Base-by-base conservation (phyloP, 129 eudicot genomes). In the Kitagawia praeruptora region DNA sequence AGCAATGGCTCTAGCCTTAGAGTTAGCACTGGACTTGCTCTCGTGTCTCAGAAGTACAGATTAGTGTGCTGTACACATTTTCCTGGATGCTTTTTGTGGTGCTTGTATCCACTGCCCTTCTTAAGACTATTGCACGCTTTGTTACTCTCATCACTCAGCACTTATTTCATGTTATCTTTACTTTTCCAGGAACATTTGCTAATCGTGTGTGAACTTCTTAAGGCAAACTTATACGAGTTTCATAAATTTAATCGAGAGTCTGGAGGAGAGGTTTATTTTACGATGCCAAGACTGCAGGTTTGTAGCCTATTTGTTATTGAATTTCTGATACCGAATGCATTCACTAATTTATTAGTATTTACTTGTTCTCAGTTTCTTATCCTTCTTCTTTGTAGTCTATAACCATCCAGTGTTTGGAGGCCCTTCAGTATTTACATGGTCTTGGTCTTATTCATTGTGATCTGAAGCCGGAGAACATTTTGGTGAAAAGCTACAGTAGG, bases 201-300 rank as follows among this genome's bases (percentile, higher is more conserved):
- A 80, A 93, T 93, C 78, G 96, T 93, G 6, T 93, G 96, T 81
- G 98, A 93, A 85, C 93, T 93, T 75, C 92, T 93, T 34, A 93
- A 93, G 87, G 98, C 96, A 85, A 93, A 93, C 82, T 80, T 93
- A 38, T 93, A 93, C 16, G 96, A 93, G 77, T 93, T 93, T 73
- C 98, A 93, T 79, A 93, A 93, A 77, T 93, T 93, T 54, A 93
- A 93, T 83, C 83, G 98, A 79, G 98, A 93, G 87, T 93, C 96
- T 84, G 98, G 98, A 5, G 98, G 98, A 63, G 96, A 93, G 83
- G 98, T 93, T 78, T 93, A 93, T 85, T 93, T 93, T 77, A 91
- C 98, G 12, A 93, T 93, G 98, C 98, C 96, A 76, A 91, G 98
- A 89, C 86, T 93, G 63, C 98, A 93, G 98, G 98, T 93, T 74